Evolutionary conservation across 2,329 filamentous ascomycete genomes (phyloP), one percentile per base, ranked within the genome.

Genomic region (Zasmidium cellare): DNA sequence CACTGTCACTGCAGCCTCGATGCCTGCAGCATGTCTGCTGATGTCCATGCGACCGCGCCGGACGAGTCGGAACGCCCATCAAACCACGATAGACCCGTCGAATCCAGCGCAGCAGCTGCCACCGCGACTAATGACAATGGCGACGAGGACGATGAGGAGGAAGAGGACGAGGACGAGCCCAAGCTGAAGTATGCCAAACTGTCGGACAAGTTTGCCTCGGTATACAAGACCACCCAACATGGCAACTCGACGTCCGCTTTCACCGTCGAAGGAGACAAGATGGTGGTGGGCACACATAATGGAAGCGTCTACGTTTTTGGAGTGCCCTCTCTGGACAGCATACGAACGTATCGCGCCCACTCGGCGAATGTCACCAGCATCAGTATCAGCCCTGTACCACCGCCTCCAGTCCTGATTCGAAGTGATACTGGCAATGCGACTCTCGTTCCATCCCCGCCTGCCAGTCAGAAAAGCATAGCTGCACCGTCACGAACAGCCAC

Each of bases 201-300:
- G 66, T 97, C 94, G 7, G 88, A 87, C 60, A 87, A 88, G 68
- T 78, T 99, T 60, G 86, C 84, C 23, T 80, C 88, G 46, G 84
- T 97, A 31, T 99, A 99, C 77, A 92, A 91, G 67, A 94, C 99
- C 82, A 7, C 28, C 28, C 11, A n/a, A 41, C 7, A 14, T 16
- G n/a, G 6, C 7, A 14, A 41, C 35, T 91, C 92, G 66, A 97
- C 93, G 23, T 97, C 92, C 75, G 81, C 90, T 9, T 96, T 96
- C 72, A 78, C 96, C 51, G 91, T 96, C 51, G 90, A 90, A 44
- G 93, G 93, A 53, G 93, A 99, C 80, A 97, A 97, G 79, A 96
- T 97, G 93, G 91, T 97, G 62, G 81, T 96, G 67, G 94, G 93
- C 65, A 97, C 94, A 28, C 93, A 99, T 74, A 96, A 96, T 77